A percentile compares a stretch with the other conserved stretches of the same genome.
Evolutionary conservation across 345 rosid genomes (phyloP).

Genomic region (Brassica incana): DNA sequence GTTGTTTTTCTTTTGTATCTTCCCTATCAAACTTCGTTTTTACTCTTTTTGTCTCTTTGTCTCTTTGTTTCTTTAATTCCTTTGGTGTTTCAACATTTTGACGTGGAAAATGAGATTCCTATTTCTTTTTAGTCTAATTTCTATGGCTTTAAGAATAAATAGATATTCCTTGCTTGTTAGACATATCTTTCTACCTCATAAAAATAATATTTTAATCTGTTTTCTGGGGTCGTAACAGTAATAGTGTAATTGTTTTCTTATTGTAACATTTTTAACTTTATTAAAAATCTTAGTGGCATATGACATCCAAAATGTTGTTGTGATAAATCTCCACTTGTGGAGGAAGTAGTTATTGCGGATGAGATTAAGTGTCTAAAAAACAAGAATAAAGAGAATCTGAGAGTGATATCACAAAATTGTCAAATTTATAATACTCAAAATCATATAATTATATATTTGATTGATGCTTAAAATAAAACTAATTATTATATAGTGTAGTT

Average conservation of each 20-base stretch:
- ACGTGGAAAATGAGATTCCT: slow-evolving; percentile 42
- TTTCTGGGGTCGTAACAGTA: not conserved
- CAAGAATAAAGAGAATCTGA: not conserved
- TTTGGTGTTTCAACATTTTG: slow-evolving; percentile 38
- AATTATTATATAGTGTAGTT: too few relatives aligned
- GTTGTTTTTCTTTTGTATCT: not conserved
- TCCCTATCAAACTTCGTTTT: slow-evolving; percentile 29
- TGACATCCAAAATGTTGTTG: not conserved
- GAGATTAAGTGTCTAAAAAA: not conserved
- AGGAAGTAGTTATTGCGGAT: not conserved
- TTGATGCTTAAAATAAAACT: too few relatives aligned
- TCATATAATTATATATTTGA: too few relatives aligned
- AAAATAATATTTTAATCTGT: not conserved
- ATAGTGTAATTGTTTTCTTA: not conserved
- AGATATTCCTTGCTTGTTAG: slow-evolving; percentile 37
- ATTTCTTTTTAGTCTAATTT: slow-evolving; percentile 21
- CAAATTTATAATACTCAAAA: too few relatives aligned
- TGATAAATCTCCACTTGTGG: not conserved
- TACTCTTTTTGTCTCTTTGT: slow-evolving; percentile 33
- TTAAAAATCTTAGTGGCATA: not conserved
- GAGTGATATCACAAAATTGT: too few relatives aligned
- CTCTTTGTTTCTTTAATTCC: slow-evolving; percentile 31
- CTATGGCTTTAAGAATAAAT: slow-evolving; percentile 26
- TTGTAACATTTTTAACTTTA: not conserved
- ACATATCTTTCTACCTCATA: slow-evolving; percentile 19